Conservation (phyloP, 345 rosid genomes). For the Hibiscus trionum region DNA sequence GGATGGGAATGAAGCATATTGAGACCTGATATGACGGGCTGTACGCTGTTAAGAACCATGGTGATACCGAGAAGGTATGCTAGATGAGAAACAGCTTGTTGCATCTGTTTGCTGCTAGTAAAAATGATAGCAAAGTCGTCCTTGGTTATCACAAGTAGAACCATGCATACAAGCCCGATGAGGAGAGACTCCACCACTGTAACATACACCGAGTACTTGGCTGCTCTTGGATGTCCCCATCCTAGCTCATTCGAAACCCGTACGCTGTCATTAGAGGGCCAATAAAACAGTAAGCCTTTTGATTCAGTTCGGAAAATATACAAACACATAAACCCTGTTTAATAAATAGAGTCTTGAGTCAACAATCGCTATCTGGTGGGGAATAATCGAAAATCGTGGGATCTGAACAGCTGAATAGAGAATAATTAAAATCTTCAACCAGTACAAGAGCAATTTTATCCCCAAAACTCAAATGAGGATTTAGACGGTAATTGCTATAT, state of each 20-base stretch:
- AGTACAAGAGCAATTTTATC: too few relatives aligned
- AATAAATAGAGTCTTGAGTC: too few relatives aligned
- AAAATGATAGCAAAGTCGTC: constrained; percentile 53
- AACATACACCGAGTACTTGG: constrained; percentile 65
- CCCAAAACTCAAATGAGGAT: too few relatives aligned
- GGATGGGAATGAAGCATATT: not conserved
- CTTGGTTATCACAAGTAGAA: constrained; percentile 36
- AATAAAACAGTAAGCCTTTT: not conserved
- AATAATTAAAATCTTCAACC: too few relatives aligned
- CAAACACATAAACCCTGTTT: too few relatives aligned
- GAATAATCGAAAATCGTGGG: too few relatives aligned
- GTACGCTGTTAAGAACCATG: constrained; percentile 81
- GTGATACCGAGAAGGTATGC: constrained; percentile 66
- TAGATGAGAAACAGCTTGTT: constrained; percentile 42
- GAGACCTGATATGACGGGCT: constrained; percentile 76
- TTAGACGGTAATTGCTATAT: too few relatives aligned
- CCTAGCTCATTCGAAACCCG: constrained; percentile 84
- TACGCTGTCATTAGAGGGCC: constrained; percentile 31
- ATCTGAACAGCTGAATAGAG: too few relatives aligned
- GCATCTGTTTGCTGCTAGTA: constrained; percentile 49
- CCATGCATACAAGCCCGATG: constrained; percentile 60
- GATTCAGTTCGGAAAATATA: not conserved
- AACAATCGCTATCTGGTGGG: too few relatives aligned
- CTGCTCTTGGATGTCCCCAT: constrained; percentile 54
- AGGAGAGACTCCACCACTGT: constrained; percentile 47